These are phyloP conservation scores for Spathaspora passalidarum DNA, from an alignment of 805 yeast species.

Conservation along the genomic window DNA sequence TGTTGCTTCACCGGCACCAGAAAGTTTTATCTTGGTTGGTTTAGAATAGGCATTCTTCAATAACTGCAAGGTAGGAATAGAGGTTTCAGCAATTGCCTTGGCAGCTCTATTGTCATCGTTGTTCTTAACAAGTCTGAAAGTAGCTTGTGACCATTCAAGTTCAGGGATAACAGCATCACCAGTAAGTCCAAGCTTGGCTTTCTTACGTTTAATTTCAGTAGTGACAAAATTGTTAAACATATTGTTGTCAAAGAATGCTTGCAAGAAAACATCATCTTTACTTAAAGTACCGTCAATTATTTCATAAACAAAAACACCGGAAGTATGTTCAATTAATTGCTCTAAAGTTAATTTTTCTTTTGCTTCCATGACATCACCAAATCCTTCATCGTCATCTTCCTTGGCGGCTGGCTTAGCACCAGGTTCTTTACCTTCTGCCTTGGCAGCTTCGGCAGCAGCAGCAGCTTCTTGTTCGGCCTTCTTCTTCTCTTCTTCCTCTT, in stretches of 20 bases:
- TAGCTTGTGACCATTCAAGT: slow-evolving; percentile 66
- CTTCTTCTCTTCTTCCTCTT: slow-evolving; percentile 42
- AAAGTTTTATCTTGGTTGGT: slow-evolving; percentile 55
- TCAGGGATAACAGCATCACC: slow-evolving; percentile 80
- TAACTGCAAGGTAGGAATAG: slow-evolving; percentile 64
- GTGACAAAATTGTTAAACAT: slow-evolving; percentile 64
- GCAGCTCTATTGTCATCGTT: slow-evolving; percentile 52
- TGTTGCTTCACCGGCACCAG: slow-evolving; percentile 50
- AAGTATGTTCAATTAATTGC: slow-evolving; percentile 53
- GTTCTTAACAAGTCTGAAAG: slow-evolving; percentile 60
- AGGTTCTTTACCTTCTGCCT: slow-evolving; percentile 13
- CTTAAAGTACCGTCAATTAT: slow-evolving; percentile 57
- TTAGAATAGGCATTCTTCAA: slow-evolving; percentile 62
- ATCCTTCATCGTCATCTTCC: slow-evolving; percentile 32
- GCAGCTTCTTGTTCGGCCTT: slow-evolving; percentile 27
- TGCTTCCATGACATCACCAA: slow-evolving; percentile 35
- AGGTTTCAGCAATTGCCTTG: slow-evolving; percentile 57
- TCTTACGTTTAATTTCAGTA: slow-evolving; percentile 47
- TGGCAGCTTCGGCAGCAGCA: slow-evolving; percentile 31
- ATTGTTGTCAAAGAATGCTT: slow-evolving; percentile 72
- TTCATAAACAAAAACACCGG: slow-evolving; percentile 77
- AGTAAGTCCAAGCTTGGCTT: slow-evolving; percentile 36
- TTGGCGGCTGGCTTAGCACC: slow-evolving; percentile 8
- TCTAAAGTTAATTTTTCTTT: slow-evolving; percentile 52
- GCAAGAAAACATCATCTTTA: slow-evolving; percentile 61